Evolutionary conservation across 345 rosid species (phyloP), one percentile per base, ranked within the genome.

Genomic region (Anacardium occidentale): DNA sequence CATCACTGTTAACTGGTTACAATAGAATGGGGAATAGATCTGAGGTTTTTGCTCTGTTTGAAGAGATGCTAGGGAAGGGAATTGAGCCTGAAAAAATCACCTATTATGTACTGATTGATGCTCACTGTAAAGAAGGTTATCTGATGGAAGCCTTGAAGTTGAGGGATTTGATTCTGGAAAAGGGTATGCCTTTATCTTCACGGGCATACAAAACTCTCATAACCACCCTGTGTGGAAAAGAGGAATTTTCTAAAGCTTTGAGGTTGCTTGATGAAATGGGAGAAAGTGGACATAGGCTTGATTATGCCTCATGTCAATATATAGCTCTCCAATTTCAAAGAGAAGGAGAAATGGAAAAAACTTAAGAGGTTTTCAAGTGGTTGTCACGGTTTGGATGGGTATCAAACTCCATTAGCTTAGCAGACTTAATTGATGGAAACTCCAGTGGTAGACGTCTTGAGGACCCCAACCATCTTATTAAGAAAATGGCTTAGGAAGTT

Each of bases 101-200:
- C 53, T 78, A 60, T 56, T 21, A 70, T 5, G 70, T 37, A 42
- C 61, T 81, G 65, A 69, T 81, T 59, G 66, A 81, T 51, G 82
- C 78, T 42, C 44, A 82, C 53, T 82, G 76, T 79, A 82, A 76
- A 76, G 71, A 73, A 25, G 82, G 72, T 40, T 62, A 70, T 34
- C 11, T 62, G 15, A 21, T 9, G 37, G 74, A 66, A 44, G 80
- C 82, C 17, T 65, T 66, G 65, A 70, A 44, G 65, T 45, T 70
- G 65, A 70, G 52, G 44, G 65, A 70, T 42, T 44, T 45, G 53
- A 58, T 59, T 50, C 25, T 70, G 0, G 56, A 70, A 24, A 70
- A 70, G 64, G 65, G 65, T 58, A 57, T 58, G 73, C 40, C 12
- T 44, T 17, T 70, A 26, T 42, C 10, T 25, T 26, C 32, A 51